phyloP scores from a whole-genome alignment of 2,329 filamentous ascomycete genomes.

The Neonectria faginata region DNA sequence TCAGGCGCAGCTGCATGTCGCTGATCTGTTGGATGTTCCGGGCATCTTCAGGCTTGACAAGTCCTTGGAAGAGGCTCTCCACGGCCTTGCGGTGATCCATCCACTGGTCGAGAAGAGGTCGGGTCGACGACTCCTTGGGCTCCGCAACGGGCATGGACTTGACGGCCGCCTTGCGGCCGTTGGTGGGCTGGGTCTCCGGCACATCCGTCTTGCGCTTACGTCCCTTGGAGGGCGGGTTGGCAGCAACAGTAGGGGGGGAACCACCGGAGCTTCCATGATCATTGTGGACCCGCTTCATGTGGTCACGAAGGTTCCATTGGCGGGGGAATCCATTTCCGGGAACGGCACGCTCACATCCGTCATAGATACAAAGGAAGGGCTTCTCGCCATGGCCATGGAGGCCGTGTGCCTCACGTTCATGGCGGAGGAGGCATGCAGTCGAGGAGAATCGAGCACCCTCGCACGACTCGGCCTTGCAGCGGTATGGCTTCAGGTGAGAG shows the following conservation, averaged over 20 bases:
- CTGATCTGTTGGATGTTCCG: slow-evolving; percentile 66
- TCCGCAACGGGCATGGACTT: slow-evolving; percentile 54
- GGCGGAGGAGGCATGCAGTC: slow-evolving; percentile 91
- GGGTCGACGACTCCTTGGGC: slow-evolving; percentile 48
- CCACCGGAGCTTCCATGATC: slow-evolving; percentile 61
- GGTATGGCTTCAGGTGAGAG: slow-evolving; percentile 95
- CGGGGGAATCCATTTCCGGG: slow-evolving; percentile 91
- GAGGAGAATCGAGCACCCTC: slow-evolving; percentile 92
- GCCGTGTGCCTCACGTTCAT: slow-evolving; percentile 95
- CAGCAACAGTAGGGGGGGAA: slow-evolving; percentile 54
- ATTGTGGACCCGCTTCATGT: slow-evolving; percentile 95
- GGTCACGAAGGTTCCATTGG: slow-evolving; percentile 95
- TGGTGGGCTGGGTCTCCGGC: slow-evolving; percentile 52
- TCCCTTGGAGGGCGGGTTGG: slow-evolving; percentile 56
- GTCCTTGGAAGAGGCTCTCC: slow-evolving; percentile 66
- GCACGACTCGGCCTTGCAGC: slow-evolving; percentile 88
- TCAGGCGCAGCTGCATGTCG: slow-evolving; percentile 62
- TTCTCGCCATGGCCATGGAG: slow-evolving; percentile 96
- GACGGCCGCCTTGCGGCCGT: slow-evolving; percentile 63
- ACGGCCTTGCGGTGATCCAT: slow-evolving; percentile 73
- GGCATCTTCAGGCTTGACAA: slow-evolving; percentile 63
- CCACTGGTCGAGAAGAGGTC: slow-evolving; percentile 66
- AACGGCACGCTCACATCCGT: slow-evolving; percentile 86
- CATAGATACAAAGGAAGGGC: slow-evolving; percentile 88
- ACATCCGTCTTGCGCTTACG: slow-evolving; percentile 70